Percentiles rank a stretch among this genome's conserved stretches.
Conservation (phyloP, 345 rosid genomes). For the Moricandia arvensis region DNA sequence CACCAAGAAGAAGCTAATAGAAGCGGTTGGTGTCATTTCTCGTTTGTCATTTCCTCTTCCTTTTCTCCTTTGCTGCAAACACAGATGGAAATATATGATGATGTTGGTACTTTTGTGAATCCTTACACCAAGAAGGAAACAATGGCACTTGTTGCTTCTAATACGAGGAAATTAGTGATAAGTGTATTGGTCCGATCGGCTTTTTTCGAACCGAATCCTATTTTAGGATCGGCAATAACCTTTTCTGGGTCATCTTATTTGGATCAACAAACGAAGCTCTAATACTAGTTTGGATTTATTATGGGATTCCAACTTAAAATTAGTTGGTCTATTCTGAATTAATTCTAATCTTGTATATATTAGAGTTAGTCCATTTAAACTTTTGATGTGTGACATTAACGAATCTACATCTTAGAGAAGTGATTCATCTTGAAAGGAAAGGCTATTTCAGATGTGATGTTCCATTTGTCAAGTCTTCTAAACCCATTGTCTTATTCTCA, state of each 20-base stretch:
- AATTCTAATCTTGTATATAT: too few relatives aligned
- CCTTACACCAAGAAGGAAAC: conserved; percentile 67
- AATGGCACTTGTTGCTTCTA: conserved; percentile 75
- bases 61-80: conserved; percentile 4
- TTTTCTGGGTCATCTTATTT: too few relatives aligned
- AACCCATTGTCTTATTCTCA: conserved; percentile 64
- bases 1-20: conserved; percentile 64
- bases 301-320: too few relatives aligned
- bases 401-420: conserved; percentile 55
- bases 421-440: conserved; percentile 87
- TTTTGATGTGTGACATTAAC: too few relatives aligned
- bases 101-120: conserved; percentile 60
- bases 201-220: too few relatives aligned
- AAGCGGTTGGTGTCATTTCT: background rate
- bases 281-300: too few relatives aligned
- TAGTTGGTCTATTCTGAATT: too few relatives aligned
- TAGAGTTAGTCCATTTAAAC: too few relatives aligned
- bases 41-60: background rate
- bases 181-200: too few relatives aligned
- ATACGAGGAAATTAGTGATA: conserved; percentile 50
- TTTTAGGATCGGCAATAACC: too few relatives aligned
- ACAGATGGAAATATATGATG: conserved; percentile 87
- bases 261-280: too few relatives aligned
- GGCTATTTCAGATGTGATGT: conserved; percentile 88
- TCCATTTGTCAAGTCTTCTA: conserved; percentile 62